These are phyloP conservation scores for Phytophthora brassicae DNA, from an alignment of 352 stramenopile genomes.

Conservation along the genomic window DNA sequence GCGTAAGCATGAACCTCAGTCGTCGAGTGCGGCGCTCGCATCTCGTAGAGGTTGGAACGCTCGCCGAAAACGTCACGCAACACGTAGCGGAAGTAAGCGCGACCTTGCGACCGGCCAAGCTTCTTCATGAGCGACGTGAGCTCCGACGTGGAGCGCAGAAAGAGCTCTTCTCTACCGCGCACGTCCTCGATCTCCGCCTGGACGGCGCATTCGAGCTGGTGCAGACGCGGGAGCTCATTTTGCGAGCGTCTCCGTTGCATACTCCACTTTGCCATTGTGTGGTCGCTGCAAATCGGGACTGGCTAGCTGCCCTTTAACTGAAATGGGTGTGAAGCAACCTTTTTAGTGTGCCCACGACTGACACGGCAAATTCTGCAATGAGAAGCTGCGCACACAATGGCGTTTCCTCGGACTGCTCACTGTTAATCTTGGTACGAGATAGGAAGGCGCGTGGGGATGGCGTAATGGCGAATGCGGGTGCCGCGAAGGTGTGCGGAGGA, in stretches of 20 bases:
- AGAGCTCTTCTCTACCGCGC: conserved; percentile 71
- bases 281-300: conserved; percentile 5
- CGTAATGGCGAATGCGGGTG: conserved; percentile 17
- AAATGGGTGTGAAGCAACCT: background rate
- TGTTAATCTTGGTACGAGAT: background rate
- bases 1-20: conserved; percentile 56
- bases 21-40: conserved; percentile 22
- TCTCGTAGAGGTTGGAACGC: conserved; percentile 54
- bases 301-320: conserved; percentile 4
- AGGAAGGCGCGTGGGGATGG: conserved; percentile 14
- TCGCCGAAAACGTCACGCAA: conserved; percentile 77
- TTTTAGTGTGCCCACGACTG: background rate
- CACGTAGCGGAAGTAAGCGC: conserved; percentile 82
- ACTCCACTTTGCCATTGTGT: conserved; percentile 36
- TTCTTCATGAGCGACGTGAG: conserved; percentile 74
- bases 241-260: conserved; percentile 38
- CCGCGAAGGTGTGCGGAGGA: conserved; percentile 16
- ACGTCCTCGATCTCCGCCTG: conserved; percentile 63
- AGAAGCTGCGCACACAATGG: conserved; percentile 20
- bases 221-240: conserved; percentile 58
- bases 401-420: conserved; percentile 5
- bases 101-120: conserved; percentile 64
- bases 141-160: conserved; percentile 74
- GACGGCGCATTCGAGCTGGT: conserved; percentile 70
- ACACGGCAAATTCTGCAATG: conserved; percentile 42